Evolutionary conservation across 179 eudicot genomes (phyloP), one percentile per base, ranked within the genome.

Genomic region (Sideroxylon spinosum): DNA sequence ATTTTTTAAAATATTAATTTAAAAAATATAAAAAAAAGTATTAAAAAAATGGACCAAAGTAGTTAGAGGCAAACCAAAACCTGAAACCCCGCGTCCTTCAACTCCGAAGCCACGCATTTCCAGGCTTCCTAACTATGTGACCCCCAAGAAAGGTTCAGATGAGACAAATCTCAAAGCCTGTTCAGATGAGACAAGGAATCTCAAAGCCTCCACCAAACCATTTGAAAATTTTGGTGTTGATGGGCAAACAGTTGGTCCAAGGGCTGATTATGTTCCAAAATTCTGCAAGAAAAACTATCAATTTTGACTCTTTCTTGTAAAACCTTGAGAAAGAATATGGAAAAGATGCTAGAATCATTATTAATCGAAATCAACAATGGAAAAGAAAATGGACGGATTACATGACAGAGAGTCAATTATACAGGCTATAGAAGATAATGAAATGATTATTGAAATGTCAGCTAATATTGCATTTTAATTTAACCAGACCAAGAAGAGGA

Each of bases 31-130:
- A n/a, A n/a, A n/a, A n/a, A n/a, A n/a, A n/a, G n/a, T n/a, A n/a
- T n/a, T n/a, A n/a, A n/a, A n/a, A n/a, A n/a, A n/a, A n/a, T n/a
- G n/a, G n/a, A n/a, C n/a, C n/a, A n/a, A n/a, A 49, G 71, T 86
- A 6, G 77, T 76, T 13, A 90, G 87, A 74, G 71, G 75, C 79
- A 87, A 88, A 81, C 85, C 90, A 10, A 84, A 86, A 68, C 84
- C 79, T 37, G 4, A 3, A 59, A 59, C 62, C 17, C 89, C 90
- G 62, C 75, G 19, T 71, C 71, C 75, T 22, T 50, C 81, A 62
- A 80, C 79, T 75, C 74, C 81, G 3, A 61, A 26, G 25, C 82
- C 82, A 25, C 25, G 46, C 62, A 73, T 71, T 55, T 82, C 78
- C 71, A 88, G 20, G 64, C 67, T 32, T 82, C 76, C 73, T 62